Evolutionary conservation across 257 asterid genomes (phyloP).

Genomic region (Petunia axillaris): DNA sequence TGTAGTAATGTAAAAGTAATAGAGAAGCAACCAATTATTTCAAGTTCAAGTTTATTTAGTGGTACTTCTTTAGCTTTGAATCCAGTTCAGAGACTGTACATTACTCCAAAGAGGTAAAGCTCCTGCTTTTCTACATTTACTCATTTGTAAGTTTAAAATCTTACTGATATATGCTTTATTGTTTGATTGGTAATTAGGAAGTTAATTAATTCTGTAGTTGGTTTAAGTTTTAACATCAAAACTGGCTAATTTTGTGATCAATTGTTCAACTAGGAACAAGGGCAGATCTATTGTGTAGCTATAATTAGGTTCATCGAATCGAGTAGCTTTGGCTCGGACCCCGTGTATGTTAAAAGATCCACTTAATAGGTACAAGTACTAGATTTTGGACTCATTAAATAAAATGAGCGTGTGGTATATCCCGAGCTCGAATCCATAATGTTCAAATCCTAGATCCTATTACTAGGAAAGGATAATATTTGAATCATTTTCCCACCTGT

Average conservation of each 20-base stretch:
- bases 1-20: conserved; percentile 47
- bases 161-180: neutral
- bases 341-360: too few species aligned
- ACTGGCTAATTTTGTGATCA: neutral
- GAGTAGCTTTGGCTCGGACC: too few species aligned
- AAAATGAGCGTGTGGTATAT: too few species aligned
- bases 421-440: too few species aligned
- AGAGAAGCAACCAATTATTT: conserved; percentile 56
- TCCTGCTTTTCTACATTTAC: conserved; percentile 4
- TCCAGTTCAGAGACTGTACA: conserved; percentile 56
- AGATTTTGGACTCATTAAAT: too few species aligned
- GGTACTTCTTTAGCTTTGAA: conserved; percentile 48
- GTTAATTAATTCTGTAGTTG: neutral
- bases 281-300: too few species aligned
- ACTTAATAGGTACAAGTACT: too few species aligned
- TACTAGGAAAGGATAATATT: neutral
- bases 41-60: conserved; percentile 44
- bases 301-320: too few species aligned
- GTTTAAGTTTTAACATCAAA: neutral
- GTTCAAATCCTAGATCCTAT: too few species aligned
- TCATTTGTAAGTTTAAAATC: conserved; percentile 7
- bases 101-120: conserved; percentile 48
- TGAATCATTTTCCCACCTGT: neutral
- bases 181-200: neutral
- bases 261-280: neutral